Evolutionary conservation across 768 basidiomycete genomes (phyloP).

Genomic region (Boletus sp.): DNA sequence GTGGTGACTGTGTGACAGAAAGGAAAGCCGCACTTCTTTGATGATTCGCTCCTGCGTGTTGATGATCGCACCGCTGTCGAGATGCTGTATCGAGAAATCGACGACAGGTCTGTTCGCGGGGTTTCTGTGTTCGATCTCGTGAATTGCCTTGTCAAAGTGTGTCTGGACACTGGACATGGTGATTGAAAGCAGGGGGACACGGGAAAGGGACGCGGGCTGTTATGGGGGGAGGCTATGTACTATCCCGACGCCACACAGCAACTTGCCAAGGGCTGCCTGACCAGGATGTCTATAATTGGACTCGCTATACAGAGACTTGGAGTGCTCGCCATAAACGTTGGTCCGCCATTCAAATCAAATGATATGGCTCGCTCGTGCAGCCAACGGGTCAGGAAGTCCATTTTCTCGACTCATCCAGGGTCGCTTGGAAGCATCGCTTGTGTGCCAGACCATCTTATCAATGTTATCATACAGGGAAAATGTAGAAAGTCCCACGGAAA

Average conservation of each 20-base stretch:
- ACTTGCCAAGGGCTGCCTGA: background rate
- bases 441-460: background rate
- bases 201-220: constrained; percentile 4
- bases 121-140: constrained; percentile 31
- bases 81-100: constrained; percentile 24
- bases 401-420: background rate
- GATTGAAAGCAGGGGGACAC: constrained; percentile 10
- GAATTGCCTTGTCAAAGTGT: constrained; percentile 30
- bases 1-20: background rate
- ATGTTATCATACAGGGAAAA: no score
- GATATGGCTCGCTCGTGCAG: background rate
- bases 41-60: constrained; percentile 27
- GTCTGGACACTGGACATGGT: constrained; percentile 21
- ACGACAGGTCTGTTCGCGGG: constrained; percentile 11
- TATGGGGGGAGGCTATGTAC: background rate
- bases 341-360: background rate
- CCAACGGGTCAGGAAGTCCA: no score
- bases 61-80: constrained; percentile 27
- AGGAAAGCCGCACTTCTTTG: constrained; percentile 20
- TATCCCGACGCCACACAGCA: constrained; percentile 7
- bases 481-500: background rate
- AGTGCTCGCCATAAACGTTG: no score
- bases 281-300: background rate
- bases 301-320: no score
- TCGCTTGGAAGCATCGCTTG: constrained; percentile 6